These are phyloP conservation scores for Phytopythium litorale DNA, from an alignment of 352 stramenopile genomes.

Conservation along the genomic window DNA sequence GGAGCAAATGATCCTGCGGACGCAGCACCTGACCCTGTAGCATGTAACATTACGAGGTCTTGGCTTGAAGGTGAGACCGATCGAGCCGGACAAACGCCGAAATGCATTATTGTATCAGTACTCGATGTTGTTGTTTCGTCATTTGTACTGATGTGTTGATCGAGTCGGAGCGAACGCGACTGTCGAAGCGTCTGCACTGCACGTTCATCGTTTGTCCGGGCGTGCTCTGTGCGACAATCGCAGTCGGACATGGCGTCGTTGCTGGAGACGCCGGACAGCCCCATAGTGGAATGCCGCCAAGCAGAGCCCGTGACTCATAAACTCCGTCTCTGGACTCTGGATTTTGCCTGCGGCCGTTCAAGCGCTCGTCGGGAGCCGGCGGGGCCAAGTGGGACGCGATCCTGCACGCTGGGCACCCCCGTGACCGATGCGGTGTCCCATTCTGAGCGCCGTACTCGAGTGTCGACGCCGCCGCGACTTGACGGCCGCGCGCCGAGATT, in stretches of 20 bases:
- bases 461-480: not conserved
- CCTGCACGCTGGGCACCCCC: not conserved
- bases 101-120: not conserved
- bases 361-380: not conserved
- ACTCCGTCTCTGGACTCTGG: slow-evolving; percentile 4
- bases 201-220: no score
- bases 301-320: not conserved
- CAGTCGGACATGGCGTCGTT: not conserved
- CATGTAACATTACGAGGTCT: slow-evolving; percentile 11
- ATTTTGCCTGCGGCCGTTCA: not conserved
- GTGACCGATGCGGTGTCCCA: not conserved
- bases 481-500: not conserved
- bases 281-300: not conserved
- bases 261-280: no score
- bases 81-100: not conserved
- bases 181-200: not conserved
- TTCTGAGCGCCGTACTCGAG: not conserved
- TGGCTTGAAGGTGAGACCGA: not conserved
- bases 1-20: slow-evolving; percentile 32
- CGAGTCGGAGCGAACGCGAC: not conserved
- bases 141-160: not conserved
- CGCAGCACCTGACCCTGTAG: slow-evolving; percentile 27
- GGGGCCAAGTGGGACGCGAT: not conserved
- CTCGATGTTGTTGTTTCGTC: not conserved
- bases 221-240: not conserved